These are phyloP conservation scores for Populus deltoides DNA, from an alignment of 345 rosid genomes.

Conservation along the genomic window DNA sequence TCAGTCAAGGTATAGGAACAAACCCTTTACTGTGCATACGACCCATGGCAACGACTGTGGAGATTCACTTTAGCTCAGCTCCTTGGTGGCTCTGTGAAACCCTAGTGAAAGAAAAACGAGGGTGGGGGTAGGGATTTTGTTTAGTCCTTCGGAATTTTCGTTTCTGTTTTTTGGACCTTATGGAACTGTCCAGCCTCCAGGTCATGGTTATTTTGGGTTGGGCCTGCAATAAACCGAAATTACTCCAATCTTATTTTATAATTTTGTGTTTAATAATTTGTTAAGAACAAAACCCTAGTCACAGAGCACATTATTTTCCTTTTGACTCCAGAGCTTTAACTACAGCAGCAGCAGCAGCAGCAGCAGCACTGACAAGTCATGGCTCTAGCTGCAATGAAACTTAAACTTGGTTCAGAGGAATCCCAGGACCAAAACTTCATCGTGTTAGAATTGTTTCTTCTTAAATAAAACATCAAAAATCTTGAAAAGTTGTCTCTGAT, in stretches of 20 bases:
- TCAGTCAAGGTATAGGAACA: neutral
- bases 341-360: no score
- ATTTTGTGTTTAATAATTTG: no score
- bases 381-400: no score
- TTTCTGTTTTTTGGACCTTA: neutral
- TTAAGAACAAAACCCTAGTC: no score
- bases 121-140: neutral
- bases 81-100: neutral
- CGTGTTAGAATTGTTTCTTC: no score
- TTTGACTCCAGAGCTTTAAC: no score
- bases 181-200: neutral
- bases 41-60: slow-evolving; percentile 46
- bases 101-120: neutral
- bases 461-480: no score
- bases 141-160: neutral
- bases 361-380: no score
- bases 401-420: no score
- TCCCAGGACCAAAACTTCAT: no score
- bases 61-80: neutral
- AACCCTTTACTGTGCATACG: slow-evolving; percentile 85
- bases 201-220: neutral
- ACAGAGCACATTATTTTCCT: no score
- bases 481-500: no score
- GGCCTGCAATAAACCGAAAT: neutral
- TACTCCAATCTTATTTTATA: neutral